These are phyloP conservation scores for Fusarium sp. DNA, from an alignment of 2,329 filamentous ascomycete genomes.

Conservation along the genomic window DNA sequence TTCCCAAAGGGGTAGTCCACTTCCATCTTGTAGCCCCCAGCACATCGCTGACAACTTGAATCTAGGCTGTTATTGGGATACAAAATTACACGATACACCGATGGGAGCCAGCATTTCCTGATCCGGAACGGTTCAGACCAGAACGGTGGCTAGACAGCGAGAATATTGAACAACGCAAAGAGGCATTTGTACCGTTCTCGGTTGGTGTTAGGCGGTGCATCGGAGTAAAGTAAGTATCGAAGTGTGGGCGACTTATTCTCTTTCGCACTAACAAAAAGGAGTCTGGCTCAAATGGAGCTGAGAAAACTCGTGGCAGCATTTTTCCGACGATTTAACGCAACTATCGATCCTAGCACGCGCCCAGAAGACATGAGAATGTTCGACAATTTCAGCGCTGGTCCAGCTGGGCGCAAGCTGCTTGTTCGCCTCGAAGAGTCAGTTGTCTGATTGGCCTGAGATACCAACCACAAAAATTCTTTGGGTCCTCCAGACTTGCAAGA, in stretches of 20 bases:
- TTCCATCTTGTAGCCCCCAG: too few species aligned
- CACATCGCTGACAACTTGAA: too few species aligned
- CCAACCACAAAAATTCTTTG: too few species aligned
- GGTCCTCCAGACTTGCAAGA: too few species aligned
- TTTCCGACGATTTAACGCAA: neutral
- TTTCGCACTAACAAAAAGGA: too few species aligned
- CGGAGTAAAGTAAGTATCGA: neutral
- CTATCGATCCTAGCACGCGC: neutral
- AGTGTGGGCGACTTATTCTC: too few species aligned
- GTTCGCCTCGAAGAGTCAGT: neutral
- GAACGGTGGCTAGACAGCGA: neutral
- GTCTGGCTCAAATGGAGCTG: neutral
- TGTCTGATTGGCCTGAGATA: too few species aligned
- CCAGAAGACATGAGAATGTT: conserved; percentile 1
- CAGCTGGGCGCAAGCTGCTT: neutral
- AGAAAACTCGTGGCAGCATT: neutral
- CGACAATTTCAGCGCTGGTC: neutral
- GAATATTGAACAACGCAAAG: neutral
- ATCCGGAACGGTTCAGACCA: neutral
- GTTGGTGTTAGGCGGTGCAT: neutral
- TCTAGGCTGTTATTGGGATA: neutral
- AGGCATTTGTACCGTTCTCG: neutral
- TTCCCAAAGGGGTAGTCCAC: neutral
- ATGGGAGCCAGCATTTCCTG: neutral
- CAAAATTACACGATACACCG: conserved; percentile 4